Percentiles rank a stretch among this genome's conserved stretches.
These are phyloP conservation scores for Herpotrichia juniperi DNA, from an alignment of 2,329 filamentous ascomycete species.

Conservation along the genomic window DNA sequence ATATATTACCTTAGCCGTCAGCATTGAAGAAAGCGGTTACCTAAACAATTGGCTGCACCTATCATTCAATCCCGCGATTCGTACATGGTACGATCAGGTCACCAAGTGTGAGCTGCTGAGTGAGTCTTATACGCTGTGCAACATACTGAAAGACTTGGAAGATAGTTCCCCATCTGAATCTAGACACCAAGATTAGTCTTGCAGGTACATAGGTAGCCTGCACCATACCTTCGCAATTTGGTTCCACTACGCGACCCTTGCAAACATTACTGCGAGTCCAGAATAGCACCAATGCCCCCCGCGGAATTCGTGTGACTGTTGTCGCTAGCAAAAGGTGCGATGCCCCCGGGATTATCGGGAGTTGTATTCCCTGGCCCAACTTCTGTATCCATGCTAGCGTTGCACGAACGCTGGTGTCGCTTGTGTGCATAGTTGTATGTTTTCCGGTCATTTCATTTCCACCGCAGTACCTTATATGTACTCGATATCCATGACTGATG, in stretches of 20 bases:
- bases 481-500: not conserved
- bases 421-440: not conserved
- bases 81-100: not conserved
- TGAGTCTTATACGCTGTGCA: not conserved
- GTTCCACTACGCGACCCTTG: not conserved
- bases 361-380: too few species aligned
- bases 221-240: not conserved
- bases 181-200: not conserved
- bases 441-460: not conserved
- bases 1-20: not conserved
- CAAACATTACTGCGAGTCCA: not conserved
- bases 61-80: not conserved
- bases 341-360: too few species aligned
- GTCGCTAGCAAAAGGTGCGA: too few species aligned
- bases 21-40: not conserved
- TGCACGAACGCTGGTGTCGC: not conserved
- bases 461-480: not conserved
- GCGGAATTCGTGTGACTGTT: too few species aligned
- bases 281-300: not conserved
- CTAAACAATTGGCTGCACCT: not conserved
- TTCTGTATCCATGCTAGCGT: too few species aligned
- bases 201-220: conserved; percentile 1
- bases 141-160: not conserved
- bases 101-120: not conserved
- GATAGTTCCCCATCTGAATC: not conserved